Evolutionary conservation across 148 eudicot species (phyloP), one percentile per base, ranked within the genome.

Genomic region (Fagopyrum esculentum): DNA sequence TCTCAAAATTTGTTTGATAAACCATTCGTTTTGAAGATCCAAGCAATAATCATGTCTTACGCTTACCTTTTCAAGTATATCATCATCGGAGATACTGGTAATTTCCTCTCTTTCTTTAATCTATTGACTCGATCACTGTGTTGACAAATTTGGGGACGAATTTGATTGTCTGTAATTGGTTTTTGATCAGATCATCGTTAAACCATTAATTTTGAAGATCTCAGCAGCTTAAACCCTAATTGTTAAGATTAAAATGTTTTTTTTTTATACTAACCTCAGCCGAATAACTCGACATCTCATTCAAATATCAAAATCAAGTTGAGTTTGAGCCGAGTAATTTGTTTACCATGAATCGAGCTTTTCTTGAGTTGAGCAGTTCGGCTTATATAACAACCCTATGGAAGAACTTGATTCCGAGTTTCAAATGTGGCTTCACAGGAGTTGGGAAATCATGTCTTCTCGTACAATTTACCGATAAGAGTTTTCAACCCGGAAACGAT

Each of bases 61-160:
- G 94, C 92, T 45, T 92, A 92, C 73, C 97, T 92, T 47, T 92
- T 92, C 85, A 92, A 92, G 83, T 92, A 89, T 85, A 92, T 92
- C 81, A 84, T 92, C 85, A 92, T 92, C 79, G 97, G 97, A 16
- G 97, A 92, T 52, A 89, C 94, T 19, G 97, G 96, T 90, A 81
- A 74, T 51, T 71, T 26, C 52, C 16, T 57, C 12, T 48, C 15
- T 5, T 73, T 35, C 22, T 52, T 17, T 12, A 61, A 61, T 61
- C 3, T 1, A 10, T 19, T 19, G 64, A 10, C 55, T 40, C 17
- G 26, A 5, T 3, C 43, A 7, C 6, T n/a, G 70, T 15, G 15
- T 66, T 66, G 46, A 35, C 0, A 46, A 40, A 64, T 3, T 64
- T 35, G 45, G 40, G 40, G 3, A 35, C 40, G 3, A 35, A 35